A percentile compares a stretch with the other conserved stretches of the same genome.
These are phyloP conservation scores for Entelexis paramagnoliae DNA, from an alignment of 1,139 yeast species.

Conservation along the genomic window DNA sequence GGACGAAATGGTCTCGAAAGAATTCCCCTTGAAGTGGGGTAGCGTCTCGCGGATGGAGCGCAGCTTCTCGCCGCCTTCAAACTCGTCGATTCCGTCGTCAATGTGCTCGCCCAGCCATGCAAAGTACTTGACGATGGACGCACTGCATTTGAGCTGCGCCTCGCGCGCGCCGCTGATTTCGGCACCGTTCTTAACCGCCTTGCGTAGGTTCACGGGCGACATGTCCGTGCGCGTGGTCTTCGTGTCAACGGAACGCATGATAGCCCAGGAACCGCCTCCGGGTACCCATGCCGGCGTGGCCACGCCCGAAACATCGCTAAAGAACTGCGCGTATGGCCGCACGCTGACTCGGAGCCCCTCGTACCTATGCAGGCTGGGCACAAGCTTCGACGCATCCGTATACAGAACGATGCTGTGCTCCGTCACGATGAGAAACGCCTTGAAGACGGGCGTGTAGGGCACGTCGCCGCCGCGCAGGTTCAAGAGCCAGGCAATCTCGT, in stretches of 20 bases:
- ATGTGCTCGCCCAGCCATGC: conserved; percentile 78
- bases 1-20: conserved; percentile 87
- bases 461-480: conserved; percentile 82
- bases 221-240: conserved; percentile 40
- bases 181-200: conserved; percentile 61
- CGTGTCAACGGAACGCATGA: conserved; percentile 28
- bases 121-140: conserved; percentile 67
- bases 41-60: conserved; percentile 48
- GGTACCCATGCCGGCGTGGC: conserved; percentile 30
- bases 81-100: conserved; percentile 52
- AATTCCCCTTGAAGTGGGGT: conserved; percentile 61
- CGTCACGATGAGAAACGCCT: conserved; percentile 63
- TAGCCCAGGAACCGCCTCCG: conserved; percentile 70
- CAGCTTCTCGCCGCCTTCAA: conserved; percentile 61
- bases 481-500: conserved; percentile 88
- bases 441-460: conserved; percentile 84
- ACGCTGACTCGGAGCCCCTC: conserved; percentile 34
- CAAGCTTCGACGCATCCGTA: conserved; percentile 40
- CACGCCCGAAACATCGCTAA: conserved; percentile 25
- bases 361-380: background rate
- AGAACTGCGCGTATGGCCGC: conserved; percentile 27
- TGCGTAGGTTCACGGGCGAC: conserved; percentile 54
- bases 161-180: conserved; percentile 66
- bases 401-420: conserved; percentile 53
- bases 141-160: conserved; percentile 83